Percentiles rank a stretch among this genome's conserved stretches.
Conservation (phyloP, 306 rosid genomes). For the Vicia sativa region DNA sequence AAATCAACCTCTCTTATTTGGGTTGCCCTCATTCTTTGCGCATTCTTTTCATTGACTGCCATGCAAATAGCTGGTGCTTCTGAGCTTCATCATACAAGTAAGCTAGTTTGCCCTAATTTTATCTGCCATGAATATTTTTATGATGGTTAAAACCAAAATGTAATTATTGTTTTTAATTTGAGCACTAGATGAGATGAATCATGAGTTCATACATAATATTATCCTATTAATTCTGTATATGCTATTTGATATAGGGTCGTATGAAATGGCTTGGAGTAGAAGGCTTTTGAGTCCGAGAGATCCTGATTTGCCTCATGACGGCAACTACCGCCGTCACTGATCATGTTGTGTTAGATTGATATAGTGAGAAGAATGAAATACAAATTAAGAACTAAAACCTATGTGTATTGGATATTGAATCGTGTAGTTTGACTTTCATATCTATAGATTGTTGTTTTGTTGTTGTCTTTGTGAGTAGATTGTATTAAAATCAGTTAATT, state of each 20-base stretch:
- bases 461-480: too few relatives aligned
- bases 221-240: background rate
- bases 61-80: background rate
- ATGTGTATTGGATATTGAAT: background rate
- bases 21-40: conserved; percentile 11
- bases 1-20: conserved; percentile 1
- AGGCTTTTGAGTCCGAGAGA: background rate
- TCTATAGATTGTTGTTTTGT: too few relatives aligned
- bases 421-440: background rate
- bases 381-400: too few relatives aligned
- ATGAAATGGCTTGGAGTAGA: background rate
- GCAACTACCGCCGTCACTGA: background rate
- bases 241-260: conserved; percentile 4
- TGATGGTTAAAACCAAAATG: background rate
- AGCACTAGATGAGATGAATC: background rate
- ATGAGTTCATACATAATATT: background rate
- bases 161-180: background rate
- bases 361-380: too few relatives aligned
- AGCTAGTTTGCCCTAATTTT: too few relatives aligned
- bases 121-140: background rate
- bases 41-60: background rate
- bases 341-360: background rate
- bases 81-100: conserved; percentile 10
- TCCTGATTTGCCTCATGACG: background rate
- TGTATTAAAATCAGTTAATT: too few relatives aligned